Conservation (phyloP, 257 asterid species). For the Striga asiatica region DNA sequence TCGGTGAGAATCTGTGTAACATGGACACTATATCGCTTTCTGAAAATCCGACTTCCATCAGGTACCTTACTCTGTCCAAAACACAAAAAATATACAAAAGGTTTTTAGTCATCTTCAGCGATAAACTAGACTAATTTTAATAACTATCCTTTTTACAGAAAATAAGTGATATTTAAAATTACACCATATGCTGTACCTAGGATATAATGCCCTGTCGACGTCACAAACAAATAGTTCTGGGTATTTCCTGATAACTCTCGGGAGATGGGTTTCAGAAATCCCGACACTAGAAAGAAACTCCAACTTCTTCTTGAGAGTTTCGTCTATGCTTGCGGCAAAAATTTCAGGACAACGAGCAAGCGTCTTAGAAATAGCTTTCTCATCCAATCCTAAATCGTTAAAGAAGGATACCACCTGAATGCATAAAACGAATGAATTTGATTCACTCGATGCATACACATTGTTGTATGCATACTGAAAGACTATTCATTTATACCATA, state of each 20-base stretch:
- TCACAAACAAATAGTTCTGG: slow-evolving; percentile 84
- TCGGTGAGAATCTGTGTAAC: slow-evolving; percentile 75
- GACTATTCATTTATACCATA: background rate
- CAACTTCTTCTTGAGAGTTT: slow-evolving; percentile 64
- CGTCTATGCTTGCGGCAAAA: slow-evolving; percentile 51
- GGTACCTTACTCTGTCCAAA: slow-evolving; percentile 45
- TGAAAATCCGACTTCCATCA: slow-evolving; percentile 54
- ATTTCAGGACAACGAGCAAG: slow-evolving; percentile 86
- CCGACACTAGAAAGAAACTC: slow-evolving; percentile 58
- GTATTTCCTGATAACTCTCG: slow-evolving; percentile 70
- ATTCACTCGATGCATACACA: no score
- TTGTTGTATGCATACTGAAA: no score
- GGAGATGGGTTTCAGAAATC: slow-evolving; percentile 44
- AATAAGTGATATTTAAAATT: background rate
- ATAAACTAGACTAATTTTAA: background rate
- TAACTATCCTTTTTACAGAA: background rate
- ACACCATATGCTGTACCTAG: slow-evolving; percentile 42
- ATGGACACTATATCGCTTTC: slow-evolving; percentile 59
- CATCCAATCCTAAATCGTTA: slow-evolving; percentile 62
- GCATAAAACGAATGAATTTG: background rate
- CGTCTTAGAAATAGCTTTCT: slow-evolving; percentile 49
- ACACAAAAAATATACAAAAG: background rate
- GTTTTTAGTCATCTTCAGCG: background rate
- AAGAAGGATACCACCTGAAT: slow-evolving; percentile 65
- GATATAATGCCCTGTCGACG: slow-evolving; percentile 61